Conservation (phyloP, 768 basidiomycete genomes). For the Leccinum subtestaceum region DNA sequence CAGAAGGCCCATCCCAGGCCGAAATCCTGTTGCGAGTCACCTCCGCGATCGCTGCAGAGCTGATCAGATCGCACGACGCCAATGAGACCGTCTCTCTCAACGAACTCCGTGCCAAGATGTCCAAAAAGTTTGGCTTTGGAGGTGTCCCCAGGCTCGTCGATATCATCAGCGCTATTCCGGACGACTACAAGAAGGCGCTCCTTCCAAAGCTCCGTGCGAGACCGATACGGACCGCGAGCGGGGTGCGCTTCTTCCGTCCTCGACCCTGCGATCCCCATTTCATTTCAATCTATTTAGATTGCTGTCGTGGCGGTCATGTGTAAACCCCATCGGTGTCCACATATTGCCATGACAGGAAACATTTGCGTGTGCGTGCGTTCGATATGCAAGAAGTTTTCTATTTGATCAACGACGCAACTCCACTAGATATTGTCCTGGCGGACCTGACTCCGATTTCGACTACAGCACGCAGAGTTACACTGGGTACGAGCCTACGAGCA, state of each 20-base stretch:
- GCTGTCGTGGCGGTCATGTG: conserved; percentile 99
- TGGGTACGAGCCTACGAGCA: conserved; percentile 95
- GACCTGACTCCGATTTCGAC: conserved; percentile 98
- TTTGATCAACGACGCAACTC: conserved; percentile 3
- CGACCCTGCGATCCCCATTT: neutral
- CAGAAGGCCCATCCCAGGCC: conserved; percentile 76
- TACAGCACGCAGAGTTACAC: conserved; percentile 98
- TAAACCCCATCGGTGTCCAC: conserved; percentile 98
- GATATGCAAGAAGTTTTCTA: neutral
- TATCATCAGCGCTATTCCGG: conserved; percentile 97
- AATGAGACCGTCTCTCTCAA: conserved; percentile 82
- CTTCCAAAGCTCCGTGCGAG: conserved; percentile 88
- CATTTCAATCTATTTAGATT: conserved; percentile 50
- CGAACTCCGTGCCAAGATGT: conserved; percentile 79
- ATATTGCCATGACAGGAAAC: conserved; percentile 99
- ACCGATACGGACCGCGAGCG: conserved; percentile 95
- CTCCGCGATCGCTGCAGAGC: conserved; percentile 90
- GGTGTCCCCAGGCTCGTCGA: conserved; percentile 93
- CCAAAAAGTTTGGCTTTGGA: conserved; percentile 85
- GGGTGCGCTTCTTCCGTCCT: conserved; percentile 49
- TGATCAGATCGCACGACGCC: conserved; percentile 84
- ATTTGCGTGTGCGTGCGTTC: conserved; percentile 82
- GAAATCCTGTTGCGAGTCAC: conserved; percentile 89
- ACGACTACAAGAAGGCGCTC: conserved; percentile 91
- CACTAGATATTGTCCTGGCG: conserved; percentile 93